Evolutionary conservation across 2,329 filamentous ascomycete genomes (phyloP).

Genomic region (Pochonia chlamydosporia): DNA sequence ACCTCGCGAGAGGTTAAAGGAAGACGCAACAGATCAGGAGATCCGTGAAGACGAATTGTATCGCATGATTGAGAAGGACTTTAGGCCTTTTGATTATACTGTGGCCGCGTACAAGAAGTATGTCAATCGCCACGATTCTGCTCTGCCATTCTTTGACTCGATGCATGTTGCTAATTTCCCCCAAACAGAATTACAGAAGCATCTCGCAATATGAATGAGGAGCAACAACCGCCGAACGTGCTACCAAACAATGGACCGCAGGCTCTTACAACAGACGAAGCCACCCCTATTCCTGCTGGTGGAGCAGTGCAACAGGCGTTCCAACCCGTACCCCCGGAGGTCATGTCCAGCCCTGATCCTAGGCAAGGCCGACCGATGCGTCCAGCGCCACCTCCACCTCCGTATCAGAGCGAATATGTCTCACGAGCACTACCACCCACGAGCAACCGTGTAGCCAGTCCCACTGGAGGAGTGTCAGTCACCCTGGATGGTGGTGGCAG

Average conservation of each 20-base stretch:
- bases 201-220: conserved; percentile 12
- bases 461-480: conserved; percentile 82
- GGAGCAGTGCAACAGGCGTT: conserved; percentile 1
- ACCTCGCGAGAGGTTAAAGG: conserved; percentile 82
- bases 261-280: conserved; percentile 47
- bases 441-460: conserved; percentile 65
- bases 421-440: conserved; percentile 45
- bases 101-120: conserved; percentile 71
- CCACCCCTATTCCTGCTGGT: conserved; percentile 30
- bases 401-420: conserved; percentile 42
- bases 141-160: not conserved
- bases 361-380: conserved; percentile 18
- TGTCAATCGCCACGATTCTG: conserved; percentile 17
- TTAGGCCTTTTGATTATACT: conserved; percentile 94
- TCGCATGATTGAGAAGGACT: conserved; percentile 88
- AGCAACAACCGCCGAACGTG: conserved; percentile 5
- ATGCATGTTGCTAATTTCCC: conserved; percentile 13
- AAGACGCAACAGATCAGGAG: conserved; percentile 91
- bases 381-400: conserved; percentile 33
- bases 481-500: conserved; percentile 83
- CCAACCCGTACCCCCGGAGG: conserved; percentile 10
- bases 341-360: conserved; percentile 16
- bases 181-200: conserved; percentile 32
- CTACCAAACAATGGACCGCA: conserved; percentile 26
- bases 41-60: conserved; percentile 93